Evolutionary conservation across 106 monocot species (phyloP).

Genomic region (Apostasia ramifera): DNA sequence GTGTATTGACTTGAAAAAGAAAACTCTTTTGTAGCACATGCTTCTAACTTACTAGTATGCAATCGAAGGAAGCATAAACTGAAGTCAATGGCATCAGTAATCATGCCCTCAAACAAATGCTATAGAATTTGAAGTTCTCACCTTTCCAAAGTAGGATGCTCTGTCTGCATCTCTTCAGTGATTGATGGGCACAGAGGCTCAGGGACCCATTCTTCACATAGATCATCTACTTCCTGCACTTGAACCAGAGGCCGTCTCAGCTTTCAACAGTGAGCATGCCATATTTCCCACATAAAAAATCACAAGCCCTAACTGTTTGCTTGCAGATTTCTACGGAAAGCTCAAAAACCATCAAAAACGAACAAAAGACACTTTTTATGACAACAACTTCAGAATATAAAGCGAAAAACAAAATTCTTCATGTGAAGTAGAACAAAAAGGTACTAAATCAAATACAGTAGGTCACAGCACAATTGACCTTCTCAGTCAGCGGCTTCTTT

Average conservation of each 20-base stretch:
- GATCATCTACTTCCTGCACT: slow-evolving; percentile 78
- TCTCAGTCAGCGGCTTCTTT: slow-evolving; percentile 73
- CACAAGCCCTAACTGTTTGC: no score
- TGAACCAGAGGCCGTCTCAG: background rate
- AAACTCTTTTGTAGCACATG: background rate
- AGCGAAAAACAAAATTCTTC: background rate
- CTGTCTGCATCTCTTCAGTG: slow-evolving; percentile 42
- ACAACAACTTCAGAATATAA: background rate
- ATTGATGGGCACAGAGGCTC: slow-evolving; percentile 79
- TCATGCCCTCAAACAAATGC: background rate
- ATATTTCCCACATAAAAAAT: background rate
- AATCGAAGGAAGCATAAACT: background rate
- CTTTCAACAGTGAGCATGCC: background rate
- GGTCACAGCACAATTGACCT: slow-evolving; percentile 25
- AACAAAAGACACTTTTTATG: background rate
- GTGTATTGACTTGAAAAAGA: no score
- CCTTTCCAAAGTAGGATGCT: slow-evolving; percentile 65
- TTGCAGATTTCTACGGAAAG: no score
- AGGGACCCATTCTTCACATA: slow-evolving; percentile 82
- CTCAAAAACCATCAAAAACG: background rate
- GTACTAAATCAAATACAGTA: background rate
- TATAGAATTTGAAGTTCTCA: slow-evolving; percentile 5
- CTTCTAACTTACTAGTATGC: background rate
- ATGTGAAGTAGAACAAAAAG: background rate
- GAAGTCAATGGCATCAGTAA: background rate